Evolutionary conservation across 2,329 filamentous ascomycete species (phyloP).

Genomic region (Aspergillus luchuensis): DNA sequence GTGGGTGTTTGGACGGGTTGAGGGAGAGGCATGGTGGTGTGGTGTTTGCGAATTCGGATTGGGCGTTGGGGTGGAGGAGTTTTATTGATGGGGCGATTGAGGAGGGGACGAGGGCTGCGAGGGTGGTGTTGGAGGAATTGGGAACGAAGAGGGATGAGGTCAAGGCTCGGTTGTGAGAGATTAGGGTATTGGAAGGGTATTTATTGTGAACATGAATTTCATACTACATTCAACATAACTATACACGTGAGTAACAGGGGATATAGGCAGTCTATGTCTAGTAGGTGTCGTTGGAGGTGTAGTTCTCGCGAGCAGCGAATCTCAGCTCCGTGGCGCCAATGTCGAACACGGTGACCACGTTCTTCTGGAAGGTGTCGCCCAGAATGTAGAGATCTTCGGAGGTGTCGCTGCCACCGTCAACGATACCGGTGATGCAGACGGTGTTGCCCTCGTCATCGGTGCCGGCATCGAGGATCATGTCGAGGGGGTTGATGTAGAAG

Average conservation of each 20-base stretch:
- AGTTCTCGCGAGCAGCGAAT: constrained; percentile 15
- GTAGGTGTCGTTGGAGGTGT: constrained; percentile 9
- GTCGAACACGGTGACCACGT: constrained; percentile 54
- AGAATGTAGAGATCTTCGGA: constrained; percentile 23
- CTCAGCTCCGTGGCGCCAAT: constrained; percentile 49
- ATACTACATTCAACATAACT: not conserved
- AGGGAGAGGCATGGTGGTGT: constrained; percentile 47
- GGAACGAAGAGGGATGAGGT: not conserved
- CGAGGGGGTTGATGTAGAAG: constrained; percentile 31
- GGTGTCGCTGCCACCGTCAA: constrained; percentile 16
- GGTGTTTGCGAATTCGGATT: constrained; percentile 47
- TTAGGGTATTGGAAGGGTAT: not conserved
- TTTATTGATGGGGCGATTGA: constrained; percentile 52
- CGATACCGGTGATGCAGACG: constrained; percentile 22
- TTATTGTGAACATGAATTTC: too few relatives aligned
- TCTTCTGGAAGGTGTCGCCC: constrained; percentile 52
- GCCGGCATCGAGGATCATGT: constrained; percentile 31
- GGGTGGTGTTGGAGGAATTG: not conserved
- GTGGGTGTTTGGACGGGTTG: constrained; percentile 45
- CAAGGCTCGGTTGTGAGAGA: not conserved
- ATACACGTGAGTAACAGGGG: not conserved
- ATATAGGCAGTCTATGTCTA: not conserved
- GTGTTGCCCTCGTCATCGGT: constrained; percentile 17
- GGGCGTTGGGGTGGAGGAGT: constrained; percentile 23
- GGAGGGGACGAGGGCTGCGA: not conserved